These are phyloP conservation scores for Pogostemon cablin DNA, from an alignment of 257 asterid genomes.

Conservation along the genomic window DNA sequence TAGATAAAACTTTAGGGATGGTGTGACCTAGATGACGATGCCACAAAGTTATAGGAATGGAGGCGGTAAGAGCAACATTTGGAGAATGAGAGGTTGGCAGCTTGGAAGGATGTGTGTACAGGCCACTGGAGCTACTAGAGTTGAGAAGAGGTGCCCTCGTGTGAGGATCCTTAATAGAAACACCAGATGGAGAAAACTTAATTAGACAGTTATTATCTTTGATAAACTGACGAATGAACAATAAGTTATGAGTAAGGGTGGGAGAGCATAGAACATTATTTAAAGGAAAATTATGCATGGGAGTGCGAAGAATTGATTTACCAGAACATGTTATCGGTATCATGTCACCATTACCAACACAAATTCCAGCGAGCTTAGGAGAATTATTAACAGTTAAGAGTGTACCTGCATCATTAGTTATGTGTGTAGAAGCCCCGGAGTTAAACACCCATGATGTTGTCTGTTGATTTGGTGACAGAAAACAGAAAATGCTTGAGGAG, in stretches of 20 bases:
- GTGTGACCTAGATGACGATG: neutral
- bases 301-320: too few species aligned
- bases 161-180: neutral
- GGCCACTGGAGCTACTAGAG: neutral
- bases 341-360: neutral
- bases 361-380: neutral
- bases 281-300: neutral
- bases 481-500: too few species aligned
- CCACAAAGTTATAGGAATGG: neutral
- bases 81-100: neutral
- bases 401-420: neutral
- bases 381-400: neutral
- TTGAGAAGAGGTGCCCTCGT: neutral
- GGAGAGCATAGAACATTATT: neutral
- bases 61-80: neutral
- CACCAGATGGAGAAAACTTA: neutral
- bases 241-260: neutral
- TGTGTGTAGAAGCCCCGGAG: neutral
- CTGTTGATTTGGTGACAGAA: too few species aligned
- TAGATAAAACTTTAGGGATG: neutral
- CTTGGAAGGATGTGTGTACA: neutral
- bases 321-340: neutral
- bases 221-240: neutral
- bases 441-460: too few species aligned
- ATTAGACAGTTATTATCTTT: neutral